Base-by-base conservation (phyloP, 2,329 filamentous ascomycete genomes). In the Leptographium lundbergii region DNA sequence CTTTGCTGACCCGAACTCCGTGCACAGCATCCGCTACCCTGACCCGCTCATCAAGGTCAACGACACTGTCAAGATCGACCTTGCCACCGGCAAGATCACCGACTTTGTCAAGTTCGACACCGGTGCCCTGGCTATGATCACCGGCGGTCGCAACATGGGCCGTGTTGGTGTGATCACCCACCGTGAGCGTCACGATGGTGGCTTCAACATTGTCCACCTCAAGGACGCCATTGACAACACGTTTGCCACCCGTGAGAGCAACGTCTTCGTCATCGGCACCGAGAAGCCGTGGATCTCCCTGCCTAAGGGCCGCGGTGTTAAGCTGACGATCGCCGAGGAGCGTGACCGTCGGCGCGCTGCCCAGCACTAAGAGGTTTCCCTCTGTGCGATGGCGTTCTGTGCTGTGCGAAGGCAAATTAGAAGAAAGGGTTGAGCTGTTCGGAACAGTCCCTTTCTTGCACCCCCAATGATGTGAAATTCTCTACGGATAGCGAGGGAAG, bases 151-250 rank as follows among this genome's bases (percentile, higher is more conserved):
- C 76, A 99, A 99, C 90, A 99, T 97, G 92, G 94, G 94, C 77
- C 94, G 94, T 92, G 92, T 99, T 74, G 94, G 94, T 88, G 92
- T 97, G 77, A 95, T 99, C 82, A 97, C 94, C 72, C 91, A 99
- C 86, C 92, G 94, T 84, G 94, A 99, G 86, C 90, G 94, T 72
- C 94, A 99, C 85, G 94, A 99, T 71, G 94, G 94, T 84, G 94
- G 94, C 78, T 99, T 99, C 89, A 95, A 95, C 86, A 95, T 99
- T 73, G 91, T 99, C 77, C 91, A 96, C 84, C 88, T 99, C 80
- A 99, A 99, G 89, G 94, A 99, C 74, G 92, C 91, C 73, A 92
- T 99, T 79, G 94, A 97, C 87, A 99, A 99, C 88, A 89, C 89
- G 75, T 99, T 99, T 80, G 91, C 94, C 73, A 99, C 94, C 74